These are phyloP conservation scores for Porphyra umbilicalis DNA, from an alignment of 31 red algal genomes.

Conservation along the genomic window DNA sequence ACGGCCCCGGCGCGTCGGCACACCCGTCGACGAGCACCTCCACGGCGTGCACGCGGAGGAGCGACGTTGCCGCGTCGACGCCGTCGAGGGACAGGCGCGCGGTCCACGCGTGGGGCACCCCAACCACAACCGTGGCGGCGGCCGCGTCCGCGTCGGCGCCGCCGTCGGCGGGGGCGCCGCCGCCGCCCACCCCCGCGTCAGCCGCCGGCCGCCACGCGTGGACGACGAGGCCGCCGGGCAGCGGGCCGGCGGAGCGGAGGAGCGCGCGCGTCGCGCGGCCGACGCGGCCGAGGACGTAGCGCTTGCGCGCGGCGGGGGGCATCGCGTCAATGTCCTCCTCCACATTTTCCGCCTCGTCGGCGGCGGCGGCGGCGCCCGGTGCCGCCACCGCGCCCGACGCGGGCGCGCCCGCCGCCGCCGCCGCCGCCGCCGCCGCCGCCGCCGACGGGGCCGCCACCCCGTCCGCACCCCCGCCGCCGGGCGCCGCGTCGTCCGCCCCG, in stretches of 20 bases:
- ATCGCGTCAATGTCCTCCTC: not conserved
- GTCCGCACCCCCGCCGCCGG: slow-evolving; percentile 22
- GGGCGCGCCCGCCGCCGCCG: not conserved
- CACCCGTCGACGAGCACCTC: slow-evolving; percentile 18
- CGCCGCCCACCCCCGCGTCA: slow-evolving; percentile 16
- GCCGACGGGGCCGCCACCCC: slow-evolving; percentile 32
- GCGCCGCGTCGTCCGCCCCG: slow-evolving; percentile 6
- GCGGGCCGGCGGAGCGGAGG: not conserved
- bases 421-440: slow-evolving; percentile 10
- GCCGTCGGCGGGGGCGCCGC: slow-evolving; percentile 31
- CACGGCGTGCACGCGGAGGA: slow-evolving; percentile 43
- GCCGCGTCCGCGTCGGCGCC: slow-evolving; percentile 21
- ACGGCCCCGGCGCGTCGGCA: slow-evolving; percentile 19
- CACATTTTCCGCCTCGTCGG: not conserved
- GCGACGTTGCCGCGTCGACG: slow-evolving; percentile 37
- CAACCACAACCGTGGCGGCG: slow-evolving; percentile 45
- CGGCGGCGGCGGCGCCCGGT: not conserved
- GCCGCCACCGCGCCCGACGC: not conserved
- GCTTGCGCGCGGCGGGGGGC: not conserved
- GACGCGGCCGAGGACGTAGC: not conserved
- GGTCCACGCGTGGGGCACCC: slow-evolving; percentile 29
- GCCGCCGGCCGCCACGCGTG: not conserved
- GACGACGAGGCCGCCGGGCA: not conserved
- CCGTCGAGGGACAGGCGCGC: slow-evolving; percentile 48
- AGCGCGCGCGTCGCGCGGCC: not conserved